These are phyloP conservation scores for Pyrenochaeta sp. DNA, from an alignment of 2,329 filamentous ascomycete genomes.

Conservation along the genomic window DNA sequence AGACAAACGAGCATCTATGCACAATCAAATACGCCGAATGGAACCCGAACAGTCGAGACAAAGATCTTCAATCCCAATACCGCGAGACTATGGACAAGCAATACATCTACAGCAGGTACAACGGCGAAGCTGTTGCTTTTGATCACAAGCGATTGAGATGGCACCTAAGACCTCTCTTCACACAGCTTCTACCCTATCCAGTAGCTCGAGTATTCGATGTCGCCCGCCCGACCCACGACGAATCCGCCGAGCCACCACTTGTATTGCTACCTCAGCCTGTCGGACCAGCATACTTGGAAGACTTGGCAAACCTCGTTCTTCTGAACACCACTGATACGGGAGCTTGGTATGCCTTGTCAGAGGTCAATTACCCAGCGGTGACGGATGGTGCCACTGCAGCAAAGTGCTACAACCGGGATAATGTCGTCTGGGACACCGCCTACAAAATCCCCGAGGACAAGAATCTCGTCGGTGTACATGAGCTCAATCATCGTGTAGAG, in stretches of 20 bases:
- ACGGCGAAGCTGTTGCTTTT: constrained; percentile 83
- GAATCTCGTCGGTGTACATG: constrained; percentile 51
- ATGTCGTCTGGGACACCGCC: constrained; percentile 34
- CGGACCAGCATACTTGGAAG: constrained; percentile 61
- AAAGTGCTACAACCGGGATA: constrained; percentile 58
- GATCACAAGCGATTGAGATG: constrained; percentile 65
- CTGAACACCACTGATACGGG: constrained; percentile 87
- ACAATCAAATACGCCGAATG: constrained; percentile 94
- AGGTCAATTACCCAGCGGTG: constrained; percentile 83
- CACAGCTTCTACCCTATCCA: constrained; percentile 73
- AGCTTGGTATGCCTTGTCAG: constrained; percentile 94
- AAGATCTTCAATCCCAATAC: constrained; percentile 86
- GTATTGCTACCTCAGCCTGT: constrained; percentile 86
- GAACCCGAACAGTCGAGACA: constrained; percentile 89
- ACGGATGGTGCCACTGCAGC: constrained; percentile 71
- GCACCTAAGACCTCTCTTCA: constrained; percentile 40
- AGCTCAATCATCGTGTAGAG: constrained; percentile 37
- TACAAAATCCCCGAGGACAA: constrained; percentile 40
- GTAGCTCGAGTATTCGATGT: constrained; percentile 91
- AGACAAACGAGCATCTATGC: constrained; percentile 78
- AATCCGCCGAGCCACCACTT: constrained; percentile 74
- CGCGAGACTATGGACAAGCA: constrained; percentile 80
- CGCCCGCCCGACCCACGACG: constrained; percentile 73
- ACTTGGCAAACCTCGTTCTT: constrained; percentile 65
- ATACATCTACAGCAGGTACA: constrained; percentile 86